Conservation (phyloP, 495 filamentous ascomycete genomes). For the Delitschia confertaspora region DNA sequence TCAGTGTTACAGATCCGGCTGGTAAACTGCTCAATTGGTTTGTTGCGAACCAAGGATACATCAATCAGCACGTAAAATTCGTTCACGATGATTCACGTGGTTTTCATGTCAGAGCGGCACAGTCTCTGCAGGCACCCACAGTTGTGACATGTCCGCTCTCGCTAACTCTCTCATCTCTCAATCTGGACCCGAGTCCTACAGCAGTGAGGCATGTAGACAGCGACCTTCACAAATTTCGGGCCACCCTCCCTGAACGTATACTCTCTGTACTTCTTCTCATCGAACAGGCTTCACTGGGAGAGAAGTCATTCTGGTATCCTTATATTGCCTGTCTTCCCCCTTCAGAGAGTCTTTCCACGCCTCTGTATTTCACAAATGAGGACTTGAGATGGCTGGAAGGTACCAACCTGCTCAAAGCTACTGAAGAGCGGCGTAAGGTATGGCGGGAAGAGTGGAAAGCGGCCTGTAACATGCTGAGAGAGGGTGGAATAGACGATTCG, state of each 20-base stretch:
- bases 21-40: slow-evolving; percentile 13
- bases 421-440: slow-evolving; percentile 35
- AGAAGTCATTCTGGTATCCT: slow-evolving; percentile 51
- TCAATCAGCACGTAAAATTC: slow-evolving; percentile 13
- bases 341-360: slow-evolving; percentile 46
- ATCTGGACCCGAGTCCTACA: slow-evolving; percentile 29
- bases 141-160: slow-evolving; percentile 37
- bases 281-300: slow-evolving; percentile 44
- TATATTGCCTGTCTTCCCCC: slow-evolving; percentile 53
- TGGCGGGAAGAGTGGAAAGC: slow-evolving; percentile 46
- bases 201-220: slow-evolving; percentile 28
- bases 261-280: slow-evolving; percentile 48
- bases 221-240: slow-evolving; percentile 5
- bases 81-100: slow-evolving; percentile 24
- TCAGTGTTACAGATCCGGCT: background rate
- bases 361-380: slow-evolving; percentile 48
- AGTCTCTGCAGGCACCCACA: slow-evolving; percentile 18
- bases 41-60: slow-evolving; percentile 3
- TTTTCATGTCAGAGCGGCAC: slow-evolving; percentile 41
- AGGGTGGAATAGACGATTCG: slow-evolving; percentile 31
- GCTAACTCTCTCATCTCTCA: slow-evolving; percentile 46
- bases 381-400: slow-evolving; percentile 52
- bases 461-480: slow-evolving; percentile 34
- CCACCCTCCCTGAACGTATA: slow-evolving; percentile 7
- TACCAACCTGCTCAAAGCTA: slow-evolving; percentile 49